A percentile compares a stretch with the other conserved stretches of the same genome.
These are phyloP conservation scores for Diatrype stigma DNA, from an alignment of 2,329 filamentous ascomycete genomes.

Conservation along the genomic window DNA sequence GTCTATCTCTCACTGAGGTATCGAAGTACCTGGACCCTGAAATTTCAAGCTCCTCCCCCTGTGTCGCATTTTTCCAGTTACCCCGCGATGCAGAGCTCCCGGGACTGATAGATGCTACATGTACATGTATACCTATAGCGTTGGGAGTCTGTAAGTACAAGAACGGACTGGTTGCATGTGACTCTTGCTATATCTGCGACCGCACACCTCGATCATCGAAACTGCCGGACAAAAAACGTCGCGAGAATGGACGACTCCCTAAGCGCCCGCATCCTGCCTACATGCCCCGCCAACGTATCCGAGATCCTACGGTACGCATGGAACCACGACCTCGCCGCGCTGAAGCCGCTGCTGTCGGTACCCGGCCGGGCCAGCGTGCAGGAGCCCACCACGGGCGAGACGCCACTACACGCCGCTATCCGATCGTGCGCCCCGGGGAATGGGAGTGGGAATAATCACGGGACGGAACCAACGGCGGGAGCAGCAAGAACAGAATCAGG, in stretches of 20 bases:
- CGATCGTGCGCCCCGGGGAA: conserved; percentile 58
- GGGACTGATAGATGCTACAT: too few relatives aligned
- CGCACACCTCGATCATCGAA: too few relatives aligned
- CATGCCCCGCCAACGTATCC: conserved; percentile 47
- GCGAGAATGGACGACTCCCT: conserved; percentile 42
- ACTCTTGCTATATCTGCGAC: too few relatives aligned
- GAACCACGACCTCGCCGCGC: conserved; percentile 57
- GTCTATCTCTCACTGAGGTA: too few relatives aligned
- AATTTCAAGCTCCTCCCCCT: too few relatives aligned
- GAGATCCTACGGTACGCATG: conserved; percentile 52
- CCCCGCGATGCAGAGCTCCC: too few relatives aligned
- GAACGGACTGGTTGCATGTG: too few relatives aligned
- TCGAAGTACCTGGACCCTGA: too few relatives aligned
- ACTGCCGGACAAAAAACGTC: too few relatives aligned
- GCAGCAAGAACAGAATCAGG: conserved; percentile 40
- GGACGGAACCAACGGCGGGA: conserved; percentile 4
- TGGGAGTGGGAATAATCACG: not conserved
- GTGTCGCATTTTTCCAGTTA: too few relatives aligned
- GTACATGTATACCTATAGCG: too few relatives aligned
- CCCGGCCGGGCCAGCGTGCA: conserved; percentile 68
- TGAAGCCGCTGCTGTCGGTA: conserved; percentile 65
- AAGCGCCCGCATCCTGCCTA: conserved; percentile 47
- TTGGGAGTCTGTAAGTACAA: too few relatives aligned
- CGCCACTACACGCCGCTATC: conserved; percentile 85
- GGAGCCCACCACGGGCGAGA: conserved; percentile 79